Evolutionary conservation across 352 stramenopile species (phyloP).

Genomic region (Phytophthora fragariaefolia): DNA sequence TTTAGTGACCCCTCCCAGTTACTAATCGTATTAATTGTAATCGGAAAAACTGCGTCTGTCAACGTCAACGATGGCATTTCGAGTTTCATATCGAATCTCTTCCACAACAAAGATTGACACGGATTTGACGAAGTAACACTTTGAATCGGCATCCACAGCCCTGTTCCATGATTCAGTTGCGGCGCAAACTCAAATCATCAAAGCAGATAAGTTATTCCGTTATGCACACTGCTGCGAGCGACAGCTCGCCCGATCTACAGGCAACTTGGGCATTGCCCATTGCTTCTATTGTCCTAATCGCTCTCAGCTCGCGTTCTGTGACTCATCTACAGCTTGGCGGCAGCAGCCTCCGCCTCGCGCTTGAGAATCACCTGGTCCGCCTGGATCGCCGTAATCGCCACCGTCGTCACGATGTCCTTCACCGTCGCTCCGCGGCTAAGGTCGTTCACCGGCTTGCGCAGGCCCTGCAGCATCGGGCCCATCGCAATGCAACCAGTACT

Average conservation of each 20-base stretch:
- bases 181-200: conserved; percentile 4
- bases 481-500: conserved; percentile 80
- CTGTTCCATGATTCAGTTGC: no score
- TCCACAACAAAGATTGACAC: no score
- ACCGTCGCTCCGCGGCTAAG: conserved; percentile 87
- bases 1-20: no score
- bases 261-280: conserved; percentile 12
- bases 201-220: conserved; percentile 43
- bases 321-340: conserved; percentile 28
- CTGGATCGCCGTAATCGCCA: conserved; percentile 90
- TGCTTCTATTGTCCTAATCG: conserved; percentile 27
- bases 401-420: conserved; percentile 92
- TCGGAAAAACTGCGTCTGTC: no score
- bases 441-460: conserved; percentile 91
- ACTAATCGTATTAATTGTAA: no score
- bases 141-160: no score
- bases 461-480: conserved; percentile 89
- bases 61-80: no score
- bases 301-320: conserved; percentile 14
- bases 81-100: no score
- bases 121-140: no score
- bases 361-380: conserved; percentile 68
- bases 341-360: conserved; percentile 21
- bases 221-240: conserved; percentile 19
- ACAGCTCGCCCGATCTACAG: conserved; percentile 1